Evolutionary conservation across 2,329 filamentous ascomycete genomes (phyloP), one percentile per base, ranked within the genome.

Genomic region (Ceratocystis lukuohia): DNA sequence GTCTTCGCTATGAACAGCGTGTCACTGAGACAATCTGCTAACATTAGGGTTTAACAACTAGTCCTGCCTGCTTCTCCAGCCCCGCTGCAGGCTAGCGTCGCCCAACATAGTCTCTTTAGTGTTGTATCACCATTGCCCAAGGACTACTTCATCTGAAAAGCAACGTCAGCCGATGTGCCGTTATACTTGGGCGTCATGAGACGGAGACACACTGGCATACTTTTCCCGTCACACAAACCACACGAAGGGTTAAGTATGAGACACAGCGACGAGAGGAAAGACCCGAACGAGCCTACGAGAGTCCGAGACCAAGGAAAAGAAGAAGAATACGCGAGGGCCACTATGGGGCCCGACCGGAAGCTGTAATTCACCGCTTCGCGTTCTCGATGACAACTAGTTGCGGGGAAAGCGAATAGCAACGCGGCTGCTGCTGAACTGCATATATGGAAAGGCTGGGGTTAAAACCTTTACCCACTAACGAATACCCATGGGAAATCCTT

Each of bases 281-380:
- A 53, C 10, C 48, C 48, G 37, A 41, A 41, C 37, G 48, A 53
- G 48, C 17, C 48, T 25, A 28, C 48, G 22, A 22, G 15, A 41
- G 37, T 15, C 37, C 37, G 37, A 41, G 37, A 41, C 37, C 12
- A 17, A 7, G n/a, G n/a, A 59, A 15, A 59, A 28, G 28, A 37
- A 57, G 28, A 59, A 59, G 56, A 59, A 59, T 59, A 59, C 56
- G 56, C 56, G 28, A 59, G 28, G 56, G n/a, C 28, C 56, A 59
- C 28, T 15, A 37, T 59, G 56, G n/a, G 56, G 33, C 56, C 56
- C 28, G 30, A 37, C 25, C 25, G 28, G 5, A 15, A 28, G 56
- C 5, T n/a, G 10, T 30, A 17, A 28, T 37, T 17, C 56, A 28
- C 28, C 25, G 56, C 28, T 59, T 59, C 56, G 5, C 28, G 22